These are phyloP conservation scores for Sordariomycetes sp. DNA, from an alignment of 2,329 filamentous ascomycete species.

Conservation along the genomic window DNA sequence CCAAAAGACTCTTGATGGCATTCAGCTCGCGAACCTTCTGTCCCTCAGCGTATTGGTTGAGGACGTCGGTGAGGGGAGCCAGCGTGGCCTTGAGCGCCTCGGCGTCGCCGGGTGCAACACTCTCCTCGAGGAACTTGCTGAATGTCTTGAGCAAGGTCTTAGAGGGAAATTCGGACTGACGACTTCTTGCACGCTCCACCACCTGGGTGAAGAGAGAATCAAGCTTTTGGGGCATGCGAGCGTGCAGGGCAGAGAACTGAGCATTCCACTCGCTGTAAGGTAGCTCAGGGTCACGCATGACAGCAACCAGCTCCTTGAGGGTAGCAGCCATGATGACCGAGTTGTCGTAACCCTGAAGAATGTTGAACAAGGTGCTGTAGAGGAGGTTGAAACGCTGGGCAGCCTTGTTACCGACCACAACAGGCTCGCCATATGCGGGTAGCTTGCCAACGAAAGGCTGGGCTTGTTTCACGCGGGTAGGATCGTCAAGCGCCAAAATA, in stretches of 20 bases:
- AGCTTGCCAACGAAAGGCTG: slow-evolving; percentile 89
- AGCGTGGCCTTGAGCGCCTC: slow-evolving; percentile 66
- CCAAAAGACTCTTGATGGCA: slow-evolving; percentile 70
- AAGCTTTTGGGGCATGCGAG: slow-evolving; percentile 92
- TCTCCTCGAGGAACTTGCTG: slow-evolving; percentile 81
- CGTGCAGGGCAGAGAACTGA: slow-evolving; percentile 92
- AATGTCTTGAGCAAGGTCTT: slow-evolving; percentile 80
- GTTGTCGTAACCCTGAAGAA: slow-evolving; percentile 91
- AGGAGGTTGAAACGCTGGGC: slow-evolving; percentile 78
- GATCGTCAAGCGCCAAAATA: slow-evolving; percentile 91
- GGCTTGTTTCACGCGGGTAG: slow-evolving; percentile 91
- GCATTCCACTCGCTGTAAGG: slow-evolving; percentile 96
- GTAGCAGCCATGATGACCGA: slow-evolving; percentile 88
- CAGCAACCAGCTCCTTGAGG: slow-evolving; percentile 80
- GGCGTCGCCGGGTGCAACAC: slow-evolving; percentile 63
- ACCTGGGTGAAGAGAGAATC: slow-evolving; percentile 75
- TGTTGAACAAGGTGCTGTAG: slow-evolving; percentile 72
- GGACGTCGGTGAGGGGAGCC: slow-evolving; percentile 66
- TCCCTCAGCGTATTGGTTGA: slow-evolving; percentile 75
- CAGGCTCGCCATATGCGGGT: slow-evolving; percentile 75
- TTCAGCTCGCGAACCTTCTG: slow-evolving; percentile 84
- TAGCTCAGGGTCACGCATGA: slow-evolving; percentile 80
- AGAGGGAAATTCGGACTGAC: slow-evolving; percentile 82
- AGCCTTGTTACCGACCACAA: slow-evolving; percentile 83
- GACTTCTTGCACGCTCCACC: slow-evolving; percentile 71